Evolutionary conservation across 805 yeast genomes (phyloP), one percentile per base, ranked within the genome.

Genomic region (Cyberlindnera mrakii): DNA sequence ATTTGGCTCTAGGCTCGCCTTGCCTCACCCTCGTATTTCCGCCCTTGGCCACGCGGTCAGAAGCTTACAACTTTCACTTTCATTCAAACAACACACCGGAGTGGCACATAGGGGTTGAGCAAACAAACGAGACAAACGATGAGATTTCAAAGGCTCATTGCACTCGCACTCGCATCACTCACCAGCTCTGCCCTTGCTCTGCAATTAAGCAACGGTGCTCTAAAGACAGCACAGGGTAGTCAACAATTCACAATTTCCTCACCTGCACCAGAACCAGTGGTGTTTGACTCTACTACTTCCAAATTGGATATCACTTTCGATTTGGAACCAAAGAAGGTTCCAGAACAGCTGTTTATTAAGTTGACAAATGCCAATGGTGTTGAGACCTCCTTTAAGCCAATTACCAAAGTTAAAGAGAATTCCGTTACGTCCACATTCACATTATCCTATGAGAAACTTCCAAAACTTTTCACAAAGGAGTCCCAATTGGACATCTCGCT

Each of bases 371-470:
- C 42, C 17, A 40, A 48, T 11, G 62, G 62, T 9, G 33, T 53
- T 9, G 59, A 58, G 42, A 42, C 49, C 6, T 55, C 57, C 11
- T 57, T 39, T 35, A 54, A 58, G 39, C 61, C 62, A 37, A 40
- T 48, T 16, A 45, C 52, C 1, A 52, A 42, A 37, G 37, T 49
- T n/a, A 30, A 36, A 7, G 29, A 39, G 23, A 39, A 39, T 15
- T 41, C 38, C 14, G 46, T 41, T 30, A 16, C 27, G 25, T 51
- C 43, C 33, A 45, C 35, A 23, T 36, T 51, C 34, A 35, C 55
- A 13, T 30, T 58, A 15, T 34, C 52, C 11, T 54, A 51, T 37
- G 23, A 33, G 13, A 47, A 48, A 30, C 46, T 58, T n/a, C 62
- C 62, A 42, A 48, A 41, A 23, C 27, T 53, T 19, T 55, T 57